phyloP scores from a whole-genome alignment of 331 rosid genomes.

The Phaseolus coccineus region DNA sequence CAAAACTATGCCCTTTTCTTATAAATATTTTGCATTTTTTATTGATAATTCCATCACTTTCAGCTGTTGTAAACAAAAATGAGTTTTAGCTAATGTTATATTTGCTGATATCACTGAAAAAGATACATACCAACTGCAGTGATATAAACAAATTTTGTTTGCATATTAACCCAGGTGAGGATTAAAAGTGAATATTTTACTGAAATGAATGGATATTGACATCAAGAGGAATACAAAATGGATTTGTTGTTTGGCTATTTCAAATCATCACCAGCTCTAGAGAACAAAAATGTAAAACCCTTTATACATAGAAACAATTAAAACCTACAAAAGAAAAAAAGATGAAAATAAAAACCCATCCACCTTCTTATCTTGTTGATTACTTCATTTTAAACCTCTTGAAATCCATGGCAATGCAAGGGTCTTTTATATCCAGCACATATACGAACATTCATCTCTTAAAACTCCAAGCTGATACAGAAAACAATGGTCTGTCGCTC shows the following conservation, averaged over 20 bases:
- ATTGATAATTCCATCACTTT: not conserved
- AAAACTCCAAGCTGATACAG: slow-evolving; percentile 73
- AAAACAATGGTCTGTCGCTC: slow-evolving; percentile 74
- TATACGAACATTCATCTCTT: slow-evolving; percentile 31
- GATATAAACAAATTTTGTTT: not conserved
- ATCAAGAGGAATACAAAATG: slow-evolving; percentile 34
- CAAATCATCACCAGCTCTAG: slow-evolving; percentile 14
- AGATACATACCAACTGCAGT: not conserved
- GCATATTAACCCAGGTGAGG: not conserved
- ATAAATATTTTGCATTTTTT: not conserved
- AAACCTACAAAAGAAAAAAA: slow-evolving; percentile 29
- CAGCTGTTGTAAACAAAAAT: not conserved
- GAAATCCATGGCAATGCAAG: slow-evolving; percentile 1
- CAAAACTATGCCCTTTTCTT: not conserved
- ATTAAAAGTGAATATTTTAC: not conserved
- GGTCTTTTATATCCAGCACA: not conserved
- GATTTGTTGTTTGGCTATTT: not conserved
- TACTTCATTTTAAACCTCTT: slow-evolving; percentile 36
- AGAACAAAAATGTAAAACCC: slow-evolving; percentile 15
- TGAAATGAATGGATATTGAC: slow-evolving; percentile 33
- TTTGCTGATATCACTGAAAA: not conserved
- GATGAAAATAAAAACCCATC: slow-evolving; percentile 25
- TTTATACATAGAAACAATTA: slow-evolving; percentile 46
- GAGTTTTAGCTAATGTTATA: not conserved
- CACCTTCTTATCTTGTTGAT: slow-evolving; percentile 29